These are phyloP conservation scores for Tetratostichococcus sp. DNA, from an alignment of 139 green algal genomes.

Conservation along the genomic window DNA sequence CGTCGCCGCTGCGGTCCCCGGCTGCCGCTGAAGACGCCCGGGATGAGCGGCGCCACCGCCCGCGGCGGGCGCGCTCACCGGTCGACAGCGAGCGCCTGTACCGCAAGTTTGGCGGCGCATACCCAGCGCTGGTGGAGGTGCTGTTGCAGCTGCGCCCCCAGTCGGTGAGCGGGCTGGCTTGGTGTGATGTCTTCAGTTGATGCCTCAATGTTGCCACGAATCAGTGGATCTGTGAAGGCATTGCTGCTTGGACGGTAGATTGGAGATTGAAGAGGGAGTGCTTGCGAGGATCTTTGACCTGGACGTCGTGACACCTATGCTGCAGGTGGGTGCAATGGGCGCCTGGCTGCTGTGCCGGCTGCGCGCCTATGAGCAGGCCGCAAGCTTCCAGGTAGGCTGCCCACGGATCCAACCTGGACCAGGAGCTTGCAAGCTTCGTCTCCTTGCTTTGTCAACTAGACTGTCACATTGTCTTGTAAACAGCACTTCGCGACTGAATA, in stretches of 20 bases:
- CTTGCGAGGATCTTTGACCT: too few species aligned
- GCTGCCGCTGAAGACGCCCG: background rate
- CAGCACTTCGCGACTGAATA: too few species aligned
- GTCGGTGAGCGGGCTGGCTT: background rate
- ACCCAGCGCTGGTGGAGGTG: conserved; percentile 10
- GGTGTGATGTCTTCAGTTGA: too few species aligned
- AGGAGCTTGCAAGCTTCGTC: too few species aligned
- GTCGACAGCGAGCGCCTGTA: background rate
- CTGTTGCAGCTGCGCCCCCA: conserved; percentile 14
- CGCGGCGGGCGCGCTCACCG: background rate
- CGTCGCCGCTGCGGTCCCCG: background rate
- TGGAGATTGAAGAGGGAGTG: too few species aligned
- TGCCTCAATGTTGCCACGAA: too few species aligned
- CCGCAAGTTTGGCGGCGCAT: conserved; percentile 17
- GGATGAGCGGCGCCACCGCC: background rate
- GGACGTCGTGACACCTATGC: too few species aligned
- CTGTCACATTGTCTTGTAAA: too few species aligned
- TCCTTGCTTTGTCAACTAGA: too few species aligned
- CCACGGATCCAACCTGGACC: too few species aligned
- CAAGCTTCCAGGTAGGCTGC: background rate
- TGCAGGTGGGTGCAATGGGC: conserved; percentile 17
- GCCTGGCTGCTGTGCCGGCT: conserved; percentile 28
- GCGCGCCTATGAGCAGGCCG: conserved; percentile 16
- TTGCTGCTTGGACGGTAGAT: too few species aligned
- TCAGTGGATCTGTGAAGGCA: too few species aligned